Evolutionary conservation across 768 basidiomycete species (phyloP).

Genomic region (Mycena albidolilacea): DNA sequence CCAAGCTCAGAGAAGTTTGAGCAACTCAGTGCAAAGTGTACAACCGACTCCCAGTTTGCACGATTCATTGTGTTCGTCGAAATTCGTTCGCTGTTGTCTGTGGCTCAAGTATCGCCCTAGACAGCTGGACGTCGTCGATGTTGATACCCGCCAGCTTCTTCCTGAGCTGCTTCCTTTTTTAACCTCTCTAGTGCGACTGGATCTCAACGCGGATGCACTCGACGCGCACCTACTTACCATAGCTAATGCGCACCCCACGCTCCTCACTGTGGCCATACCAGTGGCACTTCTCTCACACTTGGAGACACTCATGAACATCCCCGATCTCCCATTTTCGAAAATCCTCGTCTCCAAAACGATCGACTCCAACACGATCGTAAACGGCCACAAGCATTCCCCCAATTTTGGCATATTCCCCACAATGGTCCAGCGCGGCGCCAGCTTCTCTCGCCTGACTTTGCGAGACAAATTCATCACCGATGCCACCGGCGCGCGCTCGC

Average conservation of each 20-base stretch:
- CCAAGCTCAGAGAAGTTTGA: background rate
- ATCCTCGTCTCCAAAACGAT: background rate
- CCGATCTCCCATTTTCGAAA: background rate
- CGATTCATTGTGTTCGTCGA: background rate
- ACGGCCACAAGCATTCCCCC: background rate
- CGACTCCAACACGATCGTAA: background rate
- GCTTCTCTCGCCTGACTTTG: background rate
- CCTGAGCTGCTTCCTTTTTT: background rate
- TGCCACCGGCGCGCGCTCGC: no score
- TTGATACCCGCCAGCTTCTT: background rate
- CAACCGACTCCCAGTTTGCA: background rate
- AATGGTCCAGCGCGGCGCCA: background rate
- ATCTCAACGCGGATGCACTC: background rate
- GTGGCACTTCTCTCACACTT: background rate
- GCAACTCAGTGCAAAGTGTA: background rate
- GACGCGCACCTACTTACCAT: background rate
- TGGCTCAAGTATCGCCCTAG: background rate
- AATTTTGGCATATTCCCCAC: background rate
- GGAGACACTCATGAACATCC: background rate
- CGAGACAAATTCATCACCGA: background rate
- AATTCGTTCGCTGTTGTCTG: background rate
- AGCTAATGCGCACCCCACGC: background rate
- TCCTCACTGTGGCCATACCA: background rate
- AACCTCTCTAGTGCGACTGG: background rate
- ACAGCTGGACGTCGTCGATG: background rate